A percentile compares a stretch with the other conserved stretches of the same genome.
phyloP scores from a whole-genome alignment of 225 moss, liverwort and hornwort genomes.

The Polytrichum formosum region DNA sequence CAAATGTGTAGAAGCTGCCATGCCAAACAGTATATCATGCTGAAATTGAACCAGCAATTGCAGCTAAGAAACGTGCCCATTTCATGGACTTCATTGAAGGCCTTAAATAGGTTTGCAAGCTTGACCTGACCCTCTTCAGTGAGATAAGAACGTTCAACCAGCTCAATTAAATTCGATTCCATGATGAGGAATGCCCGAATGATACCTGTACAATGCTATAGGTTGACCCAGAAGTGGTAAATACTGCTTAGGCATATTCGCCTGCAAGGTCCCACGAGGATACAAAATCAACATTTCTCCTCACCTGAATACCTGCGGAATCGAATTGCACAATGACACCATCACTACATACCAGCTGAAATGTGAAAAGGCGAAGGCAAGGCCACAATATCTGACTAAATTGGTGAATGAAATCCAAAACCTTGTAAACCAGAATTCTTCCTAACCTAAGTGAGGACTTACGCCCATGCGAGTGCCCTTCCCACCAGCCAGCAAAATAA shows the following conservation, averaged over 20 bases:
- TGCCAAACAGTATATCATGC: not conserved
- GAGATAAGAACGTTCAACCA: not conserved
- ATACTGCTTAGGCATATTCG: constrained; percentile 91
- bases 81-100: too few species aligned
- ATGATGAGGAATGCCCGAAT: constrained; percentile 1
- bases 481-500: constrained; percentile 83
- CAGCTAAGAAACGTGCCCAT: too few species aligned
- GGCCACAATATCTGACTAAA: too few species aligned
- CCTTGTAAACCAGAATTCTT: too few species aligned
- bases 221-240: constrained; percentile 81
- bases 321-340: too few species aligned
- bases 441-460: constrained; percentile 14
- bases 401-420: too few species aligned
- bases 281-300: too few species aligned
- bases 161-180: not conserved
- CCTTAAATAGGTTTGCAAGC: not conserved
- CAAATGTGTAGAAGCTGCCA: constrained; percentile 80
- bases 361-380: too few species aligned
- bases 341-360: too few species aligned
- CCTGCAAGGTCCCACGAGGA: constrained; percentile 42
- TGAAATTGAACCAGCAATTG: too few species aligned
- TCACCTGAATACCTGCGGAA: too few species aligned
- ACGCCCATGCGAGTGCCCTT: constrained; percentile 94
- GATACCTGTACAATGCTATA: constrained; percentile 78
- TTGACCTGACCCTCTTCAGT: not conserved